Evolutionary conservation across 305 asterid genomes (phyloP).

Genomic region (Rubia peregrina): DNA sequence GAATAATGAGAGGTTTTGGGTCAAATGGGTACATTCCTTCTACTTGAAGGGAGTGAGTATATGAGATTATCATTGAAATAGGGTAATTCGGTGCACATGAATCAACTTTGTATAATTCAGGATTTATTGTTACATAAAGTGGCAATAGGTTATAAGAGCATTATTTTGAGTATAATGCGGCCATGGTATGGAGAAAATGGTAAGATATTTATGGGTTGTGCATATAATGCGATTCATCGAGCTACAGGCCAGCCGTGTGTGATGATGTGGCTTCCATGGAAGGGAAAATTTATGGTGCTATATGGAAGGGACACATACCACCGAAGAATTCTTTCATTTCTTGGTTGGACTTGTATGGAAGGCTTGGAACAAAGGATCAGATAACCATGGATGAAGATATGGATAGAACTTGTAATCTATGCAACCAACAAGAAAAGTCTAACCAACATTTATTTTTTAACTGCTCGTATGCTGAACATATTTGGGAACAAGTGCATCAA

Average conservation of each 20-base stretch:
- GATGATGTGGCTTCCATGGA: neutral
- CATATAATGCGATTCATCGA: neutral
- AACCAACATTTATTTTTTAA: no score
- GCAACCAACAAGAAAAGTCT: no score
- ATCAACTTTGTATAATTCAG: neutral
- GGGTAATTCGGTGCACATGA: neutral
- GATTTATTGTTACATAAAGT: neutral
- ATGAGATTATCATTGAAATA: neutral
- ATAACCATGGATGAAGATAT: no score
- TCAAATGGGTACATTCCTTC: neutral
- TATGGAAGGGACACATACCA: neutral
- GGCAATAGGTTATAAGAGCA: no score
- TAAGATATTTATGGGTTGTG: no score
- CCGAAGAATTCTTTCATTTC: neutral
- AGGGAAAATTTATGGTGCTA: neutral
- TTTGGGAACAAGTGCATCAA: no score
- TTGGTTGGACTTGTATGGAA: neutral
- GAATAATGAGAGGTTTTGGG: neutral
- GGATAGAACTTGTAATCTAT: no score
- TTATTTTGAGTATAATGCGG: no score
- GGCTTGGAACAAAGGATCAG: neutral
- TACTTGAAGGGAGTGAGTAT: neutral
- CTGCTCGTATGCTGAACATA: no score
- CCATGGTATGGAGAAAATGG: neutral
- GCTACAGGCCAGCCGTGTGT: neutral